phyloP scores from a whole-genome alignment of 2,329 filamentous ascomycete genomes.

The Cylindrodendrum hubeiense region DNA sequence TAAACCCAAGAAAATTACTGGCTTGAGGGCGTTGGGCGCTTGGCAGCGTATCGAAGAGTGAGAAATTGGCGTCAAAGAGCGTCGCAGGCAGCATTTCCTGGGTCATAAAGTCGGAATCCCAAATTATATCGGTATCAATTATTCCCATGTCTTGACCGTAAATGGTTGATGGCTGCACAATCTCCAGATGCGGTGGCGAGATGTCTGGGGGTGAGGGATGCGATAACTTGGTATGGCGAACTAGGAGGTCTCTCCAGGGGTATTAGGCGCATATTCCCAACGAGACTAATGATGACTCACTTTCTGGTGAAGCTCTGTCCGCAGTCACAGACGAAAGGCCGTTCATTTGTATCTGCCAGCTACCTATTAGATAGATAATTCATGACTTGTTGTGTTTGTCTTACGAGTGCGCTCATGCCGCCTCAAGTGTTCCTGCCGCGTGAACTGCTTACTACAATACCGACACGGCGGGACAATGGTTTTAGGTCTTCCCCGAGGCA shows the following conservation, averaged over 20 bases:
- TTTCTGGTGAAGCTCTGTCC: slow-evolving; percentile 1
- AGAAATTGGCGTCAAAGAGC: not conserved
- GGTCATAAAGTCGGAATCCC: not conserved
- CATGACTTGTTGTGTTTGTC: not conserved
- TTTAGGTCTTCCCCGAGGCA: slow-evolving; percentile 1
- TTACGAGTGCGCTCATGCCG: slow-evolving; percentile 10
- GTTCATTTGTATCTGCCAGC: not conserved
- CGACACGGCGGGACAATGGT: not conserved
- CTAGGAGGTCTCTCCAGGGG: not conserved
- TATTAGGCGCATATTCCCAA: not conserved
- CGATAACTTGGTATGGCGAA: not conserved
- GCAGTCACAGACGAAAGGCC: slow-evolving; percentile 4
- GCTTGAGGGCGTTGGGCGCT: not conserved
- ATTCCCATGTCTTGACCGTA: not conserved
- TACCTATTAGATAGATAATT: not conserved
- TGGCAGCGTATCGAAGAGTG: not conserved
- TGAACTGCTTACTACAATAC: slow-evolving; percentile 4
- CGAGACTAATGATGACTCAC: not conserved
- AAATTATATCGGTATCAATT: not conserved
- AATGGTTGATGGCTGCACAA: not conserved
- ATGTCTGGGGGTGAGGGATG: not conserved
- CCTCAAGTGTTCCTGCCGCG: not conserved
- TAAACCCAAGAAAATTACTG: not conserved
- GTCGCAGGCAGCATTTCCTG: not conserved
- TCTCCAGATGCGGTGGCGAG: not conserved